Evolutionary conservation across 2,329 filamentous ascomycete genomes (phyloP), one percentile per base, ranked within the genome.

Genomic region (Aspergillus pseudotamarii): DNA sequence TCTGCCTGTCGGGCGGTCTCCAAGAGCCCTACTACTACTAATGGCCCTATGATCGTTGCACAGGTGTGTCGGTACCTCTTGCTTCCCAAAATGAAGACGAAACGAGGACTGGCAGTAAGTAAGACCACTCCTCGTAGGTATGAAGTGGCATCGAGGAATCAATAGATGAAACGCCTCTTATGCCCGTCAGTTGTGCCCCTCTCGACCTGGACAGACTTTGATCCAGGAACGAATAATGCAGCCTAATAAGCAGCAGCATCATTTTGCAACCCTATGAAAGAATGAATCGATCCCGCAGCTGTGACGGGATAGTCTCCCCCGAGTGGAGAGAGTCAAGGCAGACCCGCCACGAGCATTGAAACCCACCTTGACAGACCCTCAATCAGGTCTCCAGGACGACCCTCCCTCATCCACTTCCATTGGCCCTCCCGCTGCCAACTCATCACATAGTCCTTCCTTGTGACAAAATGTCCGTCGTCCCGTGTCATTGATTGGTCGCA

Each of bases 351-450:
- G 51, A 51, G 57, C n/a, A 59, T 46, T 19, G 34, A 8, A 43
- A 28, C 28, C 28, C 30, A 54, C 51, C 34, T 3, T 38, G 32
- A 55, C 51, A 19, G 51, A 55, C 51, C 32, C 51, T 55, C 16
- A 9, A 8, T 16, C 51, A n/a, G 30, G 51, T 54, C 51, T 54
- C 51, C 30, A 36, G 61, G 61, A 60, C 61, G 58, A 63, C 61
- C 57, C 61, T 45, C 53, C 58, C 45, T 36, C 34, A n/a, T 38
- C 50, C 46, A 53, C 55, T 45, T 61, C 53, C 60, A 50, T 57
- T 64, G 43, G 59, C 57, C 63, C 34, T 58, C 58, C 58, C 56
- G 38, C 68, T 65, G 68, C 68, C 68, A 69, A 66, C 68, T 64
- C 68, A 69, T 69, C 68, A 65, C 60, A 62, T 53, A 58, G 55